A percentile compares a stretch with the other conserved stretches of the same genome.
phyloP scores from a whole-genome alignment of 768 basidiomycete genomes.

The Phlebiopsis gigantea region DNA sequence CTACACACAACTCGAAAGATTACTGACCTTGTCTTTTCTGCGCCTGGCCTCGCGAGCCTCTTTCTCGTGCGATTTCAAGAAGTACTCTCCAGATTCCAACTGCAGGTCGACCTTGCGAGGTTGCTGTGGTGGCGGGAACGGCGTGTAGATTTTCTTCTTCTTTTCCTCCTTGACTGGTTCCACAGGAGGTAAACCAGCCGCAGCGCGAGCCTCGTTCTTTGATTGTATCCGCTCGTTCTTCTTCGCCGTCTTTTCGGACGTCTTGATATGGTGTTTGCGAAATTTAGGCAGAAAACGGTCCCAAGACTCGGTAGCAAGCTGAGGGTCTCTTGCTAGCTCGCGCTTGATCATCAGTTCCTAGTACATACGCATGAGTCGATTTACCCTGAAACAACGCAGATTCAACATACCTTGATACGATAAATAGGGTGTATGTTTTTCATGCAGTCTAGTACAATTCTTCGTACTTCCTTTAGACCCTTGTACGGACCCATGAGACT shows the following conservation, averaged over 20 bases:
- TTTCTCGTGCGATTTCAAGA: conserved; percentile 89
- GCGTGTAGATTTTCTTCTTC: conserved; percentile 93
- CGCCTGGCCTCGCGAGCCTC: conserved; percentile 65
- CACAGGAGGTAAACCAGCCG: conserved; percentile 55
- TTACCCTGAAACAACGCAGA: neutral
- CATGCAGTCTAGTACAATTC: conserved; percentile 99
- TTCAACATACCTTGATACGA: conserved; percentile 77
- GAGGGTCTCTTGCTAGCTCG: conserved; percentile 96
- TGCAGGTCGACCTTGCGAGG: conserved; percentile 96
- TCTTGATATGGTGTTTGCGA: conserved; percentile 87
- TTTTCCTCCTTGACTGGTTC: conserved; percentile 36
- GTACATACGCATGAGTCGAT: neutral
- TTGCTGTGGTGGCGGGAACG: conserved; percentile 92
- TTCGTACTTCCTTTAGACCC: conserved; percentile 89
- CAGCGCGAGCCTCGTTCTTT: conserved; percentile 59
- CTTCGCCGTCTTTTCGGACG: conserved; percentile 87
- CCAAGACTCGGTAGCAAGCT: conserved; percentile 91
- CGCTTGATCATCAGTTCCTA: conserved; percentile 98
- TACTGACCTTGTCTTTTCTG: conserved; percentile 68
- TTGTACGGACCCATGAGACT: conserved; percentile 98
- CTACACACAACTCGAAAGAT: neutral
- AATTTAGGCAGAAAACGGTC: conserved; percentile 97
- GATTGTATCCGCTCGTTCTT: conserved; percentile 71
- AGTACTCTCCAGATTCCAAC: conserved; percentile 96
- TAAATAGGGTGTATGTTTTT: conserved; percentile 99